phyloP scores from a whole-genome alignment of 2,329 filamentous ascomycete genomes.

The Fusarium marasasianum region DNA sequence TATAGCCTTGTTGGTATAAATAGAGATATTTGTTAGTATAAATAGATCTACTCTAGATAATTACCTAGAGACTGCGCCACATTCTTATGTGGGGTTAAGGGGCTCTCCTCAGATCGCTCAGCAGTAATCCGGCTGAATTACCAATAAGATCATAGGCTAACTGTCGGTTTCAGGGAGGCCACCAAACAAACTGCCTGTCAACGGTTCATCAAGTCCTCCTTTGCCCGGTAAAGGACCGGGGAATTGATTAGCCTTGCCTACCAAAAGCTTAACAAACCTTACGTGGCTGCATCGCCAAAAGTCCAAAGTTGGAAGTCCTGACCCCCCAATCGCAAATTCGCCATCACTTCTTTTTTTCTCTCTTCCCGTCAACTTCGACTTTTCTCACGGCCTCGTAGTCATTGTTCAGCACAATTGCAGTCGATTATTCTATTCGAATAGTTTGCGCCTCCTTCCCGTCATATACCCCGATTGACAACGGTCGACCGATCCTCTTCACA shows the following conservation, averaged over 20 bases:
- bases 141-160: constrained; percentile 27
- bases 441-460: background rate
- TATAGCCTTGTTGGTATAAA: too few species aligned
- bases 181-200: constrained; percentile 26
- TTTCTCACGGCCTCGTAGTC: constrained; percentile 7
- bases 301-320: constrained; percentile 20
- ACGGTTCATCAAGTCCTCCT: constrained; percentile 18
- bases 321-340: constrained; percentile 9
- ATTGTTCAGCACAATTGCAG: background rate
- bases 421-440: background rate
- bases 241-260: constrained; percentile 14
- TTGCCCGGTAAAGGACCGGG: constrained; percentile 34
- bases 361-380: constrained; percentile 10
- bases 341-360: constrained; percentile 12
- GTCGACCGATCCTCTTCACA: constrained; percentile 32
- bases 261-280: constrained; percentile 19
- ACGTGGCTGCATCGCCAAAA: constrained; percentile 42
- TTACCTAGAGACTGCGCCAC: constrained; percentile 25
- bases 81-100: constrained; percentile 30
- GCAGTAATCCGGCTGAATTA: constrained; percentile 14
- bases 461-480: constrained; percentile 3
- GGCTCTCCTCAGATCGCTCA: constrained; percentile 13
- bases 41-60: too few species aligned
- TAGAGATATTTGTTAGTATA: too few species aligned
- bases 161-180: constrained; percentile 11